Evolutionary conservation across 805 yeast species (phyloP), one percentile per base, ranked within the genome.

Genomic region (Myxozyma lipomycoides): DNA sequence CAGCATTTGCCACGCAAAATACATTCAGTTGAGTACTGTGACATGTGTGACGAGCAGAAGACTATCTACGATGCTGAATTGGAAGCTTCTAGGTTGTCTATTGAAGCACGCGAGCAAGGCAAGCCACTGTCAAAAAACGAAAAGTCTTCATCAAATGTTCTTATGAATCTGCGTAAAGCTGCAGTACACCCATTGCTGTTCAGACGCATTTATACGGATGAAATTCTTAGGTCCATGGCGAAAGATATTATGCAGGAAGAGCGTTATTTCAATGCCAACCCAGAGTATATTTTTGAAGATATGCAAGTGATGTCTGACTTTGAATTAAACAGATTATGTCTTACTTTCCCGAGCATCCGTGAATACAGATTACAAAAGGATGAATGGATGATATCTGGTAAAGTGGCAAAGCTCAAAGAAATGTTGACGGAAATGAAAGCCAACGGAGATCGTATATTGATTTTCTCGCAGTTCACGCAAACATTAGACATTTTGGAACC

Each of bases 261-360:
- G 0, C 81, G 78, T 46, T 93, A 93, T 67, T 34, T 7, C 28
- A 80, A 81, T 49, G 97, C 98, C 17, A 89, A 88, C 64, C 70
- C 73, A 55, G 72, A 78, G 37, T 93, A 76, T 62, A 90, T 93
- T 51, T 80, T 65, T 63, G 99, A 93, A 71, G 99, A 93, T 67
- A 90, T 93, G 98, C 81, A 81, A 65, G 87, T 85, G 12, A 88
- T 93, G 97, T 78, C 86, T 6, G 99, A 93, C 71, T 86, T 78
- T 66, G 98, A 93, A 69, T 73, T 93, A 45, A 82, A 89, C 63
- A 72, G 73, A 17, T 70, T 93, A 46, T 88, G 97, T 65, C 72
- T 72, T 39, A 79, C 78, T 56, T 91, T 85, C 67, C 86, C 90
- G 67, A 78, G 90, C 1, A 67, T 87, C 34, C 71, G 78, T 9